A percentile compares a stretch with the other conserved stretches of the same genome.
Evolutionary conservation across 306 rosid genomes (phyloP).

Genomic region (Pyrus bretschneideri): DNA sequence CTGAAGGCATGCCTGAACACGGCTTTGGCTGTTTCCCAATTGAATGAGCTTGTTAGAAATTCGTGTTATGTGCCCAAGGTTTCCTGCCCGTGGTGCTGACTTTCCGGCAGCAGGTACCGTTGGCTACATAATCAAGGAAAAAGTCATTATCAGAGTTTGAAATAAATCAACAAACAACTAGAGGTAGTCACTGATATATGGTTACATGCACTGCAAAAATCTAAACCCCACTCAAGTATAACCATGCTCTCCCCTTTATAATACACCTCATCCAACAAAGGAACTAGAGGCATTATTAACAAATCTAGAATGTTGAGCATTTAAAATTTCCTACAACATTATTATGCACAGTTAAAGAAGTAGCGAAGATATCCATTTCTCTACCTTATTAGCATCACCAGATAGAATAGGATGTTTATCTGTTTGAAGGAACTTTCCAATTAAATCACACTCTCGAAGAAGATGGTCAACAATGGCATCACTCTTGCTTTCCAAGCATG

Average conservation of each 20-base stretch:
- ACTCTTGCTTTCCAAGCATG: conserved; percentile 83
- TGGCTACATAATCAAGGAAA: conserved; percentile 55
- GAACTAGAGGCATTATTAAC: background rate
- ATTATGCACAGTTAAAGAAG: background rate
- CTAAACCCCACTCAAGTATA: background rate
- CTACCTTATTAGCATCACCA: conserved; percentile 59
- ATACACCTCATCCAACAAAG: conserved; percentile 3
- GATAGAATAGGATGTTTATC: conserved; percentile 63
- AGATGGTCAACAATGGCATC: conserved; percentile 65
- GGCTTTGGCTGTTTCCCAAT: conserved; percentile 54
- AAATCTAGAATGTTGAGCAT: background rate
- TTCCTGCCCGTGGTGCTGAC: conserved; percentile 68
- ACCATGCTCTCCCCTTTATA: background rate
- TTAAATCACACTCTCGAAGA: conserved; percentile 74
- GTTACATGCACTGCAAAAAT: background rate
- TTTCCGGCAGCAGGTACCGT: conserved; percentile 60
- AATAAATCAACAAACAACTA: background rate
- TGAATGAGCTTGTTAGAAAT: conserved; percentile 75
- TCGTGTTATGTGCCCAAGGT: conserved; percentile 81
- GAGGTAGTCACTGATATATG: conserved; percentile 2
- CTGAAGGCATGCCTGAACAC: conserved; percentile 66
- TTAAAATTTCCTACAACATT: background rate
- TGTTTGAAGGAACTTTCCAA: conserved; percentile 64
- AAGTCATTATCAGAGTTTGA: conserved; percentile 6
- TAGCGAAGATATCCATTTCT: conserved; percentile 9